Percentiles rank a stretch among this genome's conserved stretches.
These are phyloP conservation scores for Fusarium keratoplasticum DNA, from an alignment of 2,329 filamentous ascomycete genomes.

Conservation along the genomic window DNA sequence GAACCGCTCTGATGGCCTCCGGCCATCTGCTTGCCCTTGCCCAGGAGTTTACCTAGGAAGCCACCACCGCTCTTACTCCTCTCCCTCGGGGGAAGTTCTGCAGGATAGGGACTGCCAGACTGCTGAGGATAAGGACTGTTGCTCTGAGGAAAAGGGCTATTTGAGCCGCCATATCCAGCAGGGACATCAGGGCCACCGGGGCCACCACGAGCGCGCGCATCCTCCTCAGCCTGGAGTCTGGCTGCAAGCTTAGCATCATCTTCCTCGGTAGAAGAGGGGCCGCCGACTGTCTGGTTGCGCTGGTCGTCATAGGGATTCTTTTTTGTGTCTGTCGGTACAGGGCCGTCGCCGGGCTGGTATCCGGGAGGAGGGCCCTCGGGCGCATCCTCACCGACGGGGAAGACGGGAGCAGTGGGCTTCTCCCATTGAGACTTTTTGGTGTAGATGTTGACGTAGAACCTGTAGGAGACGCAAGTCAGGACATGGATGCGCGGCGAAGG, in stretches of 20 bases:
- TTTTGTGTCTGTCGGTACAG: constrained; percentile 67
- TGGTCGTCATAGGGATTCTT: constrained; percentile 75
- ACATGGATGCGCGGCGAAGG: neutral
- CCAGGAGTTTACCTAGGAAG: constrained; percentile 64
- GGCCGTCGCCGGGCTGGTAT: constrained; percentile 64
- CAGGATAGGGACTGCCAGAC: constrained; percentile 46
- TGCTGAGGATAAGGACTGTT: constrained; percentile 44
- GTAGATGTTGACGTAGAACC: constrained; percentile 91
- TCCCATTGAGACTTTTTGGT: constrained; percentile 95
- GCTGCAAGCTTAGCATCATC: constrained; percentile 82
- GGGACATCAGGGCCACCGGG: constrained; percentile 47
- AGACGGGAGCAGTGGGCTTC: constrained; percentile 77
- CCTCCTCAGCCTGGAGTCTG: constrained; percentile 85
- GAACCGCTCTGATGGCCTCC: constrained; percentile 42
- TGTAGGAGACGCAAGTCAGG: constrained; percentile 48
- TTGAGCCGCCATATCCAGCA: constrained; percentile 46
- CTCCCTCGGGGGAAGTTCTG: constrained; percentile 58
- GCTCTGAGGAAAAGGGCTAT: constrained; percentile 45
- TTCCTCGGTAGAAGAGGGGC: constrained; percentile 55
- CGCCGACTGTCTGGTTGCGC: constrained; percentile 45
- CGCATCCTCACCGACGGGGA: constrained; percentile 56
- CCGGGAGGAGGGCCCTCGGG: constrained; percentile 74
- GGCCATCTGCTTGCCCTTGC: constrained; percentile 57
- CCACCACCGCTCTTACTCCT: constrained; percentile 56
- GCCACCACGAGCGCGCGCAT: constrained; percentile 65